Conservation (phyloP, 2,329 filamentous ascomycete species). For the Daldinia sp. region DNA sequence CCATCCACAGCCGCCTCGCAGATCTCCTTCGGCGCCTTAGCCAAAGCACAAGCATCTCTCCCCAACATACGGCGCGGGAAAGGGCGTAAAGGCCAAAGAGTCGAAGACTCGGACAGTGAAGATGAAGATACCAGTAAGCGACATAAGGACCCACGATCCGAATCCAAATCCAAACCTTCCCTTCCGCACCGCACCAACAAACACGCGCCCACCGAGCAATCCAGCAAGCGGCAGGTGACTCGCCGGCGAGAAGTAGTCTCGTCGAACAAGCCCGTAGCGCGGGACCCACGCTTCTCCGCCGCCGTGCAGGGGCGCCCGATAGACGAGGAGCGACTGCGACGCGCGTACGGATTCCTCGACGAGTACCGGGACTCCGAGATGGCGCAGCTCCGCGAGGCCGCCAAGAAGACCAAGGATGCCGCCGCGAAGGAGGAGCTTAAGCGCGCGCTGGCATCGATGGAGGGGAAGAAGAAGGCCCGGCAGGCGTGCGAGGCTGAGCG, state of each 20-base stretch:
- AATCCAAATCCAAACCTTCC: constrained; percentile 37
- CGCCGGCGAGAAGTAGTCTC: constrained; percentile 80
- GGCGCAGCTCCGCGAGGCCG: constrained; percentile 74
- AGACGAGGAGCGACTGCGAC: constrained; percentile 71
- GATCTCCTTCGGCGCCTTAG: constrained; percentile 91
- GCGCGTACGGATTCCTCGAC: constrained; percentile 88
- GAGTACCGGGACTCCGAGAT: constrained; percentile 90
- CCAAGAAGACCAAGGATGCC: constrained; percentile 65
- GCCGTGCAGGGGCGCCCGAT: constrained; percentile 62
- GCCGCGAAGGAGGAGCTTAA: constrained; percentile 70
- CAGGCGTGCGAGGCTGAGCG: constrained; percentile 71
- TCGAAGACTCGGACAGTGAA: constrained; percentile 43
- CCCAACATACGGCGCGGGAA: constrained; percentile 53
- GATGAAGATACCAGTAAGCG: constrained; percentile 44
- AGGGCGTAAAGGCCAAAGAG: constrained; percentile 47
- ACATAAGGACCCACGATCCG: constrained; percentile 53
- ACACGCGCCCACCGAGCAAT: constrained; percentile 86
- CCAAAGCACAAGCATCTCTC: constrained; percentile 83
- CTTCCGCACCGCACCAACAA: constrained; percentile 74
- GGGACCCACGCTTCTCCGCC: constrained; percentile 89
- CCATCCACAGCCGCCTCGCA: constrained; percentile 63
- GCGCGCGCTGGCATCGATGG: constrained; percentile 79
- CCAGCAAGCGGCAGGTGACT: constrained; percentile 85
- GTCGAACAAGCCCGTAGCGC: constrained; percentile 68
- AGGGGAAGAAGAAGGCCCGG: constrained; percentile 79